Base-by-base conservation (phyloP, 2,329 filamentous ascomycete genomes). In the Ophiocordyceps robertsii region DNA sequence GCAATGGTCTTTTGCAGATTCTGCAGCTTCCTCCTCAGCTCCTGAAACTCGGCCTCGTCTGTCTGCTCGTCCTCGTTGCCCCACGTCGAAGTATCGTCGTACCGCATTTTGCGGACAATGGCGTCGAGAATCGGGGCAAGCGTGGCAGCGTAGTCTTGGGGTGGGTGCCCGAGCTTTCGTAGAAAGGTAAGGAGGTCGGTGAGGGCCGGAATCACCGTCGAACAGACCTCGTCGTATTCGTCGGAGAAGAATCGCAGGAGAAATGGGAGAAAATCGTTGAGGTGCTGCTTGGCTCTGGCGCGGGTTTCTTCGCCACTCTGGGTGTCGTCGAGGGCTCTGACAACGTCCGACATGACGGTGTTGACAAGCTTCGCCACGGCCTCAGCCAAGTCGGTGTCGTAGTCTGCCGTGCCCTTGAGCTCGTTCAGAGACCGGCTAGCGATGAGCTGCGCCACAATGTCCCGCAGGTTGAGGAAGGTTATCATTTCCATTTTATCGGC, bases 141-240 rank as follows among this genome's bases (percentile, higher is more conserved):
- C 74, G 95, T 92, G 41, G 77, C 72, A n/a, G 77, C 71, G 60
- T 94, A 92, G 43, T 84, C 76, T 39, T 73, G 65, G 16, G 84
- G 80, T n/a, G 93, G 69, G 17, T 77, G 70, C 12, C 81, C 75
- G 32, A 88, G 70, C 62, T 89, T 94, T 44, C 92, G 82, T 49
- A 96, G 75, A 59, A 94, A 90, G 27, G 87, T 88, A 46, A 98
- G 75, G 39, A 96, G 75, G 55, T 98, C 93, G 39, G 86, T 95
- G 43, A 96, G 77, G 32, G 86, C 90, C 19, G 89, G 85, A 47
- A 98, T 94, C 45, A 96, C 87, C 12, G 87, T 92, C 31, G 89
- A 93, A 69, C 92, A 96, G 51, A 98, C 82, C 66, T 98, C 92
- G 61, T 98, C 92, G 60, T 93, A 98, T 58, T 98, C 89, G 62